Percentiles rank a stretch among this genome's conserved stretches.
Conservation (phyloP, 805 yeast genomes). For the Pichia thaimueangensis region DNA sequence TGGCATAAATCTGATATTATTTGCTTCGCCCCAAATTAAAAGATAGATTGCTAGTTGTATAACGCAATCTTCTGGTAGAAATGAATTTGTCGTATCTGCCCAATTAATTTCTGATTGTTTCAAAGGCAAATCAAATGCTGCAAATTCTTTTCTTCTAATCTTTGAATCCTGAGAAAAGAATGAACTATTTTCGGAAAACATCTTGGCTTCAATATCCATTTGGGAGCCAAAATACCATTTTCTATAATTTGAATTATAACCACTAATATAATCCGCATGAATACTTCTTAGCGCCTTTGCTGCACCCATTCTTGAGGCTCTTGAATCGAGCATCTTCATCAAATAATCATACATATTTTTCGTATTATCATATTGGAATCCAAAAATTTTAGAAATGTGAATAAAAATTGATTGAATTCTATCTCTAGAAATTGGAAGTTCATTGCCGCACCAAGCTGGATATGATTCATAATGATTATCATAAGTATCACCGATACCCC, state of each 20-base stretch:
- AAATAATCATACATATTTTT: constrained; percentile 63
- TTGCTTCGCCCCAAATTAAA: constrained; percentile 87
- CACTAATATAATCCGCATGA: constrained; percentile 75
- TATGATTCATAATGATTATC: constrained; percentile 43
- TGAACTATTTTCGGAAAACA: constrained; percentile 25
- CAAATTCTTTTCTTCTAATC: constrained; percentile 12
- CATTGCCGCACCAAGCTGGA: constrained; percentile 43
- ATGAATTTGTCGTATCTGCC: constrained; percentile 43
- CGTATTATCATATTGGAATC: constrained; percentile 62
- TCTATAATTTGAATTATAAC: constrained; percentile 57
- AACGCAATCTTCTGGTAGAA: constrained; percentile 48
- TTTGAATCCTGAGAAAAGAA: constrained; percentile 32
- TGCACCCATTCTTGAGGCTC: constrained; percentile 61
- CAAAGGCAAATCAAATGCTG: constrained; percentile 23
- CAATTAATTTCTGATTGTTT: constrained; percentile 45
- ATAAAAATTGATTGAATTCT: constrained; percentile 54
- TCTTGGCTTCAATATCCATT: constrained; percentile 45
- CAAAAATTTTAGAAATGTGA: constrained; percentile 49
- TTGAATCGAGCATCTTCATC: constrained; percentile 56
- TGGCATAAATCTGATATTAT: constrained; percentile 80
- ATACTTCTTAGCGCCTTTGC: constrained; percentile 48
- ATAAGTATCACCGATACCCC: constrained; percentile 36
- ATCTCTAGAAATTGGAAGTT: constrained; percentile 42
- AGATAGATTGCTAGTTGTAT: constrained; percentile 64
- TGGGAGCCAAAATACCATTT: constrained; percentile 77